These are phyloP conservation scores for Apiospora malaysiana DNA, from an alignment of 2,329 filamentous ascomycete genomes.

Conservation along the genomic window DNA sequence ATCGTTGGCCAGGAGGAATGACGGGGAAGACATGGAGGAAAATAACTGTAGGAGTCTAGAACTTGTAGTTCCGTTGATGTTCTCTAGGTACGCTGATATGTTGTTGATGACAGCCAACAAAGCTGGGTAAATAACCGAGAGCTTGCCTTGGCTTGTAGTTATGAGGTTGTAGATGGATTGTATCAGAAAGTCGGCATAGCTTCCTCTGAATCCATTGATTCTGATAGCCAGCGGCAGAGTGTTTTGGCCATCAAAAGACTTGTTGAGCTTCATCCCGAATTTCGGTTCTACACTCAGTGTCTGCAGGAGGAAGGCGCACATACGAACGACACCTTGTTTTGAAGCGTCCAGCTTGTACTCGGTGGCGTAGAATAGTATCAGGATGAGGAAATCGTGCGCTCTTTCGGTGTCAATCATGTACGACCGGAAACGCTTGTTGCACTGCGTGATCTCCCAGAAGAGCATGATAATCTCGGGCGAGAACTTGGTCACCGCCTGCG, in stretches of 20 bases:
- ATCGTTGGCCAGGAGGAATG: slow-evolving; percentile 91
- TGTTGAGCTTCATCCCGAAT: slow-evolving; percentile 90
- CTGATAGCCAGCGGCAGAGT: slow-evolving; percentile 82
- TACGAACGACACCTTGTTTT: slow-evolving; percentile 90
- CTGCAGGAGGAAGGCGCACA: slow-evolving; percentile 97
- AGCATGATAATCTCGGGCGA: slow-evolving; percentile 96
- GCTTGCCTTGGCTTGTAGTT: slow-evolving; percentile 85
- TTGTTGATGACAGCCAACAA: slow-evolving; percentile 93
- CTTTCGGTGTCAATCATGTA: slow-evolving; percentile 97
- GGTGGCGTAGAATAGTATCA: slow-evolving; percentile 90
- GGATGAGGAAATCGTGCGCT: slow-evolving; percentile 88
- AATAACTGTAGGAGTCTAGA: slow-evolving; percentile 88
- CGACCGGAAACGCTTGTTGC: slow-evolving; percentile 94
- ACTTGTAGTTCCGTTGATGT: slow-evolving; percentile 75
- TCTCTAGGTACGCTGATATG: slow-evolving; percentile 82
- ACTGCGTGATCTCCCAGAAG: slow-evolving; percentile 96
- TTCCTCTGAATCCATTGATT: slow-evolving; percentile 83
- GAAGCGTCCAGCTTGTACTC: slow-evolving; percentile 85
- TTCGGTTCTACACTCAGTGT: slow-evolving; percentile 91
- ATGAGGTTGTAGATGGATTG: slow-evolving; percentile 93
- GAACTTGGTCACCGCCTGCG: slow-evolving; percentile 80
- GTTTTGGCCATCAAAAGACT: slow-evolving; percentile 85
- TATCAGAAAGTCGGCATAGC: slow-evolving; percentile 92
- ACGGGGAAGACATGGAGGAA: slow-evolving; percentile 89
- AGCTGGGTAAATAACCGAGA: slow-evolving; percentile 91